Evolutionary conservation across 352 stramenopile genomes (phyloP).

Genomic region (Globisporangium parvum): DNA sequence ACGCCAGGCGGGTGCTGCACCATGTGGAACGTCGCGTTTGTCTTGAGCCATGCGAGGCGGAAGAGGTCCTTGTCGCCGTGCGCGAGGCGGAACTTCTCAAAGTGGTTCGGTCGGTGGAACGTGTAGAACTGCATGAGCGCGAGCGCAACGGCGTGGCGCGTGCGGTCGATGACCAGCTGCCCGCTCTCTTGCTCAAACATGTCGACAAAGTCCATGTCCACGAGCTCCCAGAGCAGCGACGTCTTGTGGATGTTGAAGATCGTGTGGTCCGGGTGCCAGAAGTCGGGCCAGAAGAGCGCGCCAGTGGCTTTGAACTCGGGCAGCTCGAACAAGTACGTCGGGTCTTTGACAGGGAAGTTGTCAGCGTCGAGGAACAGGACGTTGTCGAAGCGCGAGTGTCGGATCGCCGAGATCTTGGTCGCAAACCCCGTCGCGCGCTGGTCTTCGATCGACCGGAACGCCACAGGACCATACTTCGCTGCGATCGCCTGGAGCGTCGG

Average conservation of each 20-base stretch:
- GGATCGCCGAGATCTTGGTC: conserved; percentile 59
- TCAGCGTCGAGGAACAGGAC: conserved; percentile 52
- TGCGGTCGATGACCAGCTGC: conserved; percentile 45
- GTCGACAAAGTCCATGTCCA: conserved; percentile 36
- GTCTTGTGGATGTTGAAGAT: conserved; percentile 55
- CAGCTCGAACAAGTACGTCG: conserved; percentile 41
- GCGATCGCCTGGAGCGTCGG: conserved; percentile 25
- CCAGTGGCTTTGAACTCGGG: conserved; percentile 27
- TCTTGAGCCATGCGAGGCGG: conserved; percentile 50
- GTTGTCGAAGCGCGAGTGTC: conserved; percentile 54
- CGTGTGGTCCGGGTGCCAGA: conserved; percentile 47
- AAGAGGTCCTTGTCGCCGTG: conserved; percentile 60
- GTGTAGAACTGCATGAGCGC: conserved; percentile 29
- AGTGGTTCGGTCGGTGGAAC: conserved; percentile 33
- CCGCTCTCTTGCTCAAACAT: conserved; percentile 74
- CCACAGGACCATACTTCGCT: conserved; percentile 29
- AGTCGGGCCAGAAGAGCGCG: conserved; percentile 59
- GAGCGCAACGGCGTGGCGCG: conserved; percentile 22
- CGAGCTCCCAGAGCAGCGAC: conserved; percentile 44
- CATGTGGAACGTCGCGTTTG: conserved; percentile 43
- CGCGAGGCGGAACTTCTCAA: conserved; percentile 28
- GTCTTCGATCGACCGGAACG: conserved; percentile 44
- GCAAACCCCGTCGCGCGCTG: conserved; percentile 32
- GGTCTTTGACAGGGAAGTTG: conserved; percentile 41
- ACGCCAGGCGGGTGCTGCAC: conserved; percentile 29